Conservation (phyloP, 768 basidiomycete genomes). For the Lepiota subincarnata region DNA sequence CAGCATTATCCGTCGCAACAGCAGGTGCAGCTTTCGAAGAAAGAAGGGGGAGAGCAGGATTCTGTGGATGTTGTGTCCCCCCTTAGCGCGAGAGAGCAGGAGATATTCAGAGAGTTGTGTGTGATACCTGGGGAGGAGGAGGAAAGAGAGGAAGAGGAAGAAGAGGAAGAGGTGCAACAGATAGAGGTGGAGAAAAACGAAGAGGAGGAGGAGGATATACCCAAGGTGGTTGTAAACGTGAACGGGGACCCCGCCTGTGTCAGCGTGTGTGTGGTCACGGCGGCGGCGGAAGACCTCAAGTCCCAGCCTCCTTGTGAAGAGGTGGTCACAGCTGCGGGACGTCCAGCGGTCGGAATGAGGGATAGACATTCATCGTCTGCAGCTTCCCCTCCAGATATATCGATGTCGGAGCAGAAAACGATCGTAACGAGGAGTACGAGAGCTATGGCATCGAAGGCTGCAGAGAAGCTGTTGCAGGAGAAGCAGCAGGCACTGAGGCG, state of each 20-base stretch:
- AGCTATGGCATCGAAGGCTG: neutral
- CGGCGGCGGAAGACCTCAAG: neutral
- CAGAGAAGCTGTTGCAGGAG: constrained; percentile 4
- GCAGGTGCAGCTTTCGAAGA: constrained; percentile 1
- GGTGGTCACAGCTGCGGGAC: no score
- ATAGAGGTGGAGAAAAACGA: constrained; percentile 3
- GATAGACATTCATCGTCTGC: no score
- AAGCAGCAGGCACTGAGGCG: constrained; percentile 41
- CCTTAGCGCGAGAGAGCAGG: constrained; percentile 65
- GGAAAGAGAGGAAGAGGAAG: constrained; percentile 14
- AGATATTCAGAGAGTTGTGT: constrained; percentile 66
- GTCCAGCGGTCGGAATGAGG: no score
- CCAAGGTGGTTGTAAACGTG: constrained; percentile 2
- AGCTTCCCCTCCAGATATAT: neutral
- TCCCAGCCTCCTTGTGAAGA: neutral
- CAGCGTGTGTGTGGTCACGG: neutral
- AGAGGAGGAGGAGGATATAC: constrained; percentile 5
- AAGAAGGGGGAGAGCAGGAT: constrained; percentile 14
- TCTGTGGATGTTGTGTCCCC: constrained; percentile 39
- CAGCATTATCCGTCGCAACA: neutral
- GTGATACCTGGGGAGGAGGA: constrained; percentile 37
- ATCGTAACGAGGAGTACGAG: neutral
- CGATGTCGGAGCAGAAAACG: neutral
- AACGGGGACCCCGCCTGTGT: neutral
- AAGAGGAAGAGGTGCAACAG: constrained; percentile 2